Conservation (phyloP, 768 basidiomycete species). For the Tephrocybe sp. region DNA sequence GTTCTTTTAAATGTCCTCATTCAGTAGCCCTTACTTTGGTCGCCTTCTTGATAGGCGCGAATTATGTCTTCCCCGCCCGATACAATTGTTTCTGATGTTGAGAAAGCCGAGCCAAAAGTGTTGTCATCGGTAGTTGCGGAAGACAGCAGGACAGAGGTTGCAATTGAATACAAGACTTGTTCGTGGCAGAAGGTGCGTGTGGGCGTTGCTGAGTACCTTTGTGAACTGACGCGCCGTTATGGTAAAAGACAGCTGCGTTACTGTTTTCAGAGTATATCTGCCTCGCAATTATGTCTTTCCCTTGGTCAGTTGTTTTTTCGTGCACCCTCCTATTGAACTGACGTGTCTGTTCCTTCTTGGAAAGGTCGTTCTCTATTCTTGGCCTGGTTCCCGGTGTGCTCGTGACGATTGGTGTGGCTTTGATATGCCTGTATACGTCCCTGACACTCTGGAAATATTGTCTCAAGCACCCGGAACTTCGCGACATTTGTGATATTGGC, state of each 20-base stretch:
- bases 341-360: neutral
- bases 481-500: conserved; percentile 53
- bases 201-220: neutral
- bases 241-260: conserved; percentile 35
- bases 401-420: conserved; percentile 39
- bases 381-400: conserved; percentile 43
- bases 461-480: conserved; percentile 47
- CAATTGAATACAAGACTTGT: conserved; percentile 36
- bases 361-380: conserved; percentile 45
- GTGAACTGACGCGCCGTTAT: conserved; percentile 13
- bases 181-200: conserved; percentile 47
- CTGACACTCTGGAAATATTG: conserved; percentile 48
- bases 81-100: too few species aligned
- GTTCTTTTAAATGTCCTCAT: too few species aligned
- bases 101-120: too few species aligned
- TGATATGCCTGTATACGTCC: conserved; percentile 43
- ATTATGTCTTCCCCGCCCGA: too few species aligned
- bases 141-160: conserved; percentile 8
- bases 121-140: too few species aligned
- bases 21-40: too few species aligned
- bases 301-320: conserved; percentile 24
- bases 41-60: too few species aligned
- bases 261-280: conserved; percentile 50
- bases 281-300: conserved; percentile 40
- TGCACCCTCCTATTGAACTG: neutral